A percentile compares a stretch with the other conserved stretches of the same genome.
phyloP scores from a whole-genome alignment of 495 filamentous ascomycete species.

The Penicillium samsonianum region DNA sequence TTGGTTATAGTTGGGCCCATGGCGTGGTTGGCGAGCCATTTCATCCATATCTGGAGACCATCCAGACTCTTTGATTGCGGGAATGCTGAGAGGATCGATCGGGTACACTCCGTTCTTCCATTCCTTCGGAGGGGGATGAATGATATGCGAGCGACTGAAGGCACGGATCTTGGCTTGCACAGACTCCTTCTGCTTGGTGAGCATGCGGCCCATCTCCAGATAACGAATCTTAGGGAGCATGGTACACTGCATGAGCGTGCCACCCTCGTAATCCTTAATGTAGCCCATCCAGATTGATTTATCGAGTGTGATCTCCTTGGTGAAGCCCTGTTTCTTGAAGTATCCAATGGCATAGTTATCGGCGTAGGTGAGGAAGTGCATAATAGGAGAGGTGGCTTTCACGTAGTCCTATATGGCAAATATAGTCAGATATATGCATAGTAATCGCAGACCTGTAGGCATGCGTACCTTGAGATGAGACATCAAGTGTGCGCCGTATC shows the following conservation, averaged over 20 bases:
- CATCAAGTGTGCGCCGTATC: constrained; percentile 97
- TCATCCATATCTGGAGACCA: constrained; percentile 99
- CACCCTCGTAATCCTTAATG: constrained; percentile 99
- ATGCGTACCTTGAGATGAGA: constrained; percentile 76
- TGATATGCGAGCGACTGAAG: constrained; percentile 82
- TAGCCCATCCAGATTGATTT: constrained; percentile 97
- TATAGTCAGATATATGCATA: constrained; percentile 16
- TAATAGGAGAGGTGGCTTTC: constrained; percentile 92
- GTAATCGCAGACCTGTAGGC: not conserved
- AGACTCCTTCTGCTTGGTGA: constrained; percentile 93
- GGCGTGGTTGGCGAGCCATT: constrained; percentile 91
- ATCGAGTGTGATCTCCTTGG: constrained; percentile 94
- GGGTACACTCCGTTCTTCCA: constrained; percentile 71
- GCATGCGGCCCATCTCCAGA: constrained; percentile 90
- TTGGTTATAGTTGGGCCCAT: constrained; percentile 94
- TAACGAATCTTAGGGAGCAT: constrained; percentile 97
- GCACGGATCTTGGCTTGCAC: constrained; percentile 93
- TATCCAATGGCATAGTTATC: constrained; percentile 99
- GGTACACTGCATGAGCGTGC: constrained; percentile 98
- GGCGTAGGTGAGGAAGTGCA: constrained; percentile 98
- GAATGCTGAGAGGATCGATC: constrained; percentile 80
- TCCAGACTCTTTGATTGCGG: constrained; percentile 82
- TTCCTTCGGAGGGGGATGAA: constrained; percentile 81
- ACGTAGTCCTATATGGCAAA: constrained; percentile 71
- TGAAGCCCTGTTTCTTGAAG: constrained; percentile 99